Conservation (phyloP, 257 asterid genomes). For the Solanum chilense region DNA sequence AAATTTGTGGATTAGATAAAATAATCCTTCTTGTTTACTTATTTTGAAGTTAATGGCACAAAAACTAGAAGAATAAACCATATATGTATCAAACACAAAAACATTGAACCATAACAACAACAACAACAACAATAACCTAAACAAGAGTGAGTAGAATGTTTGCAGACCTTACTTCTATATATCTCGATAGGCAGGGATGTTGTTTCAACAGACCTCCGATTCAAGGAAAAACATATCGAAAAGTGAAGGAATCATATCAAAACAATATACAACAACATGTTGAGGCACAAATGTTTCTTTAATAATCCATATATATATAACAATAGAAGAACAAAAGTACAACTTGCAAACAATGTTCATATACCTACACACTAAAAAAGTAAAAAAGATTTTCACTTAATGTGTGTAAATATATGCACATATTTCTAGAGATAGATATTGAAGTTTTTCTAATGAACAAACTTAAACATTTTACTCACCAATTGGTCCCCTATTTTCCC, state of each 20-base stretch:
- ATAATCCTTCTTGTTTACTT: background rate
- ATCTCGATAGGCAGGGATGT: background rate
- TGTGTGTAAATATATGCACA: background rate
- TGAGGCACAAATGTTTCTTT: background rate
- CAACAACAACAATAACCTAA: background rate
- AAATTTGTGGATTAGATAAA: background rate
- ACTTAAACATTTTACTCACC: background rate
- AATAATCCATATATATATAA: background rate
- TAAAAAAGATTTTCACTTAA: background rate
- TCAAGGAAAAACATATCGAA: background rate
- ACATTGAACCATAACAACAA: background rate
- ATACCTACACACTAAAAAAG: background rate
- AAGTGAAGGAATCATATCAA: background rate
- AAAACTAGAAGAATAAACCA: background rate
- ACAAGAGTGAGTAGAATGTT: background rate
- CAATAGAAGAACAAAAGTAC: background rate
- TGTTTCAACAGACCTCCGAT: background rate
- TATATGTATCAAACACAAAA: background rate
- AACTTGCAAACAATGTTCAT: background rate
- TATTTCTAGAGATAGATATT: background rate
- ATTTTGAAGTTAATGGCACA: background rate
- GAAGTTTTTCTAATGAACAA: background rate
- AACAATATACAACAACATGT: background rate
- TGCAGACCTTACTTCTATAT: rapidly evolving
- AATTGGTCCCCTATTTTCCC: background rate